Conservation (phyloP, 306 rosid species). For the Comarum palustre region DNA sequence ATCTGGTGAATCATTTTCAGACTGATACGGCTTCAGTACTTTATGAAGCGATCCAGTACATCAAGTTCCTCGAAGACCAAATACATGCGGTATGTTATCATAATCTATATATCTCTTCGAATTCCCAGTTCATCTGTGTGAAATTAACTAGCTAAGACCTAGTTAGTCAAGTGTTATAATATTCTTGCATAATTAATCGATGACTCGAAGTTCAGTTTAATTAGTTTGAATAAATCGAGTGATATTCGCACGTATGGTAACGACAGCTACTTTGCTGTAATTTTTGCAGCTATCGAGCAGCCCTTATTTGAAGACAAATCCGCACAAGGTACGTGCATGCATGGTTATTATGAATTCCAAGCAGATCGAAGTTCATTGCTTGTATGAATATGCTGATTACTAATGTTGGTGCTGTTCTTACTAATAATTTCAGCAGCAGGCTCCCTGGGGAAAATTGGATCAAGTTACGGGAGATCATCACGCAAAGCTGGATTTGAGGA, state of each 20-base stretch:
- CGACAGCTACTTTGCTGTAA: background rate
- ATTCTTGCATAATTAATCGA: background rate
- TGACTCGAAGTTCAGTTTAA: background rate
- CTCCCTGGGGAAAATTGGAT: slow-evolving; percentile 62
- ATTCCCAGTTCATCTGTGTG: background rate
- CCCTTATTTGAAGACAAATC: slow-evolving; percentile 73
- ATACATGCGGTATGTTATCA: slow-evolving; percentile 48
- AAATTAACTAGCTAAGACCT: background rate
- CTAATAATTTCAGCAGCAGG: slow-evolving; percentile 36
- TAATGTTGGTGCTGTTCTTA: background rate
- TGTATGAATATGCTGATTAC: background rate
- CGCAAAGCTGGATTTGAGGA: slow-evolving; percentile 50
- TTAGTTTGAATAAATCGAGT: background rate
- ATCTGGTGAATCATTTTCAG: slow-evolving; percentile 43
- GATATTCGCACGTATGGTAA: background rate
- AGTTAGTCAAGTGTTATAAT: background rate
- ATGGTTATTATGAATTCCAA: background rate
- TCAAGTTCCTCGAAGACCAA: slow-evolving; percentile 88
- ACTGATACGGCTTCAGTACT: slow-evolving; percentile 96
- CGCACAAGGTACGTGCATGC: slow-evolving; percentile 47
- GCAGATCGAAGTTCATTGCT: background rate
- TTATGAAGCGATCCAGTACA: slow-evolving; percentile 80
- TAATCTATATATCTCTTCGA: too few species aligned
- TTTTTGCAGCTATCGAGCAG: slow-evolving; percentile 62
- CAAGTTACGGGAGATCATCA: slow-evolving; percentile 38